Evolutionary conservation across 1,284 basidiomycete genomes (phyloP), one percentile per base, ranked within the genome.

Genomic region (Moniliophthora roreri): DNA sequence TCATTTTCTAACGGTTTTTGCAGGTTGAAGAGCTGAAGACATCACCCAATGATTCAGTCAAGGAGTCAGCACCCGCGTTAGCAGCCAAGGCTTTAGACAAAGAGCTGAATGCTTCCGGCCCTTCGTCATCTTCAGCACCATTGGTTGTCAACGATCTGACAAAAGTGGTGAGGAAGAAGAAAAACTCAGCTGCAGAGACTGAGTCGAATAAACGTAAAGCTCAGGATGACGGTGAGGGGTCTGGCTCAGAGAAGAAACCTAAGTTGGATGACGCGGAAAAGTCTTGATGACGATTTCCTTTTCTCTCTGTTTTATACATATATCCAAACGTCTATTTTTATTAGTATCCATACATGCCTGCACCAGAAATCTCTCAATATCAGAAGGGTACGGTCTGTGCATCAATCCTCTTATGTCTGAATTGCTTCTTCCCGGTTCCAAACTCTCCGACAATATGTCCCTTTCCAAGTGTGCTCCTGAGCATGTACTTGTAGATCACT

Each of bases 401-500:
- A 15, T 71, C 60, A 55, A 90, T 80, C 23, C 66, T 67, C 40
- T 69, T 72, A 70, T 97, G 94, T 64, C 87, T 89, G 66, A 85
- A 97, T 60, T 68, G 72, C 68, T 85, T 90, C 73, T 89, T 87
- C 2, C 85, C 89, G 38, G 81, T 75, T 20, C 92, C 87, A 69
- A 91, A 95, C 61, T 94, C 92, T 8, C 82, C 81, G 11, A 88
- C 92, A 26, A 91, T 74, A 63, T 95, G 93, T 1, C 93, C 95
- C 50, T 74, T 77, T 23, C 75, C 75, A 47, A 75, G 84, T 61
- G 75, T 84, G 68, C 93, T 93, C 69, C 81, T 76, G 70, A 98
- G 73, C 74, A 94, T 83, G 69, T 96, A 98, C 73, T 97, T 98
- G 78, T 98, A 97, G 56, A 89, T 96, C 44, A 95, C 90, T 58